Evolutionary conservation across 768 basidiomycete genomes (phyloP), one percentile per base, ranked within the genome.

Genomic region (Serpula lacrymans): DNA sequence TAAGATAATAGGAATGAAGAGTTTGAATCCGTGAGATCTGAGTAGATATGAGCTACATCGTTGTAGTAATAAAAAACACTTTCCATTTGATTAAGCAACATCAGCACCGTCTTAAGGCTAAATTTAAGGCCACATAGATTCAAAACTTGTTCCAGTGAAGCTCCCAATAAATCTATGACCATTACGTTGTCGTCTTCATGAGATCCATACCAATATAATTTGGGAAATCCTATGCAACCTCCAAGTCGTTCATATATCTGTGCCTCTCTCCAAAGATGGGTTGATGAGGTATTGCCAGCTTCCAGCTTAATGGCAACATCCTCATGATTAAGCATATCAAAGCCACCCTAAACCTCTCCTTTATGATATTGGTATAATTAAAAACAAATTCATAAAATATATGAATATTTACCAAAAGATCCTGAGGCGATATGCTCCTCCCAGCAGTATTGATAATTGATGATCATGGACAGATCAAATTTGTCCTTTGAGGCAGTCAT

Each of bases 31-130:
- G 34, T 28, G 6, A 26, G 29, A n/a, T n/a, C 10, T 22, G 6
- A 16, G 9, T 17, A 21, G 16, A 32, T 18, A 20, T 16, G 26
- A 12, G 11, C 8, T 13, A 20, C 4, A 27, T 25, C 18, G 14
- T 5, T 20, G 37, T 13, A 23, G 9, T 3, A 14, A 14, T 10
- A 5, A 22, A 10, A 6, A 10, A 6, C 16, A 21, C 41, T 32
- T 27, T 57, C 57, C 51, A 58, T 49, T 36, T 59, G 57, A 6
- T 47, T 36, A 8, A 34, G 53, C 1, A 59, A 35, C 53, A 58
- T 51, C 14, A 45, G 36, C 9, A 55, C 46, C 4, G 53, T 57
- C 37, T 51, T 53, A 16, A 55, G 13, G 5, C 44, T 23, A 18
- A 59, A 43, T 13, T 31, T 32, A 0, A 48, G 44, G 30, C 50